Base-by-base conservation (phyloP, 208 protist genomes). In the Wallacemonas sp. region DNA sequence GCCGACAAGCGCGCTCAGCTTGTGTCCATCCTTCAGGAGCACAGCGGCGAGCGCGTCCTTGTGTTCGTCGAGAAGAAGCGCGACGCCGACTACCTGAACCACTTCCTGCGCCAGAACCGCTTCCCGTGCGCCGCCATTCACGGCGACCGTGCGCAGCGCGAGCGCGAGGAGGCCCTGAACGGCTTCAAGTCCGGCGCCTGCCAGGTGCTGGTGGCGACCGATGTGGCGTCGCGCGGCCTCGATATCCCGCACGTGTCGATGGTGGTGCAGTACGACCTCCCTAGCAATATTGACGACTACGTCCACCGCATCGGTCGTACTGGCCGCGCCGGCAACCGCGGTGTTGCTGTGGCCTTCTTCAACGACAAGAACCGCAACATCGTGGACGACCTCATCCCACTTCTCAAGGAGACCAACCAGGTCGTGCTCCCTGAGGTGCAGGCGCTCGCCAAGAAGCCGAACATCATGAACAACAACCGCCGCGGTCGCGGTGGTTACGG, bases 231-330 rank as follows among this genome's bases (percentile, higher is more conserved):
- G 15, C 92, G 98, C 53, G 98, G 98, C 9, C 81, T 99, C 9
- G 98, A 99, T 68, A 98, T 99, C 64, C 95, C 97, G 13, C 93
- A 99, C 54, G 98, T 99, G 21, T 48, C 76, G n/a, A 70, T 98
- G 42, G 98, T 99, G 37, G 93, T 99, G 15, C 99, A 99, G 78
- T 99, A 98, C 78, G 97, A 99, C 78, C 75, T 99, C 54, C 98
- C 98, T 17, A 92, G 81, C 55, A 97, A 98, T 88, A 98, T 99
- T 68, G 98, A 99, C 58, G 97, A 99, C 73, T 99, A 99, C 82
- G 96, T 99, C 9, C 99, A 99, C 84, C 89, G 99, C 60, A 99
- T 99, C 73, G 99, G 99, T 66, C 92, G 99, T 82, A 99, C 99
- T 34, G 99, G 99, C 21, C 89, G 99, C 52, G 98, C 97, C 22